Percentiles rank a stretch among this genome's conserved stretches.
These are phyloP conservation scores for Yamadazyma kanchanaburiensis DNA, from an alignment of 1,139 yeast species.

Conservation along the genomic window DNA sequence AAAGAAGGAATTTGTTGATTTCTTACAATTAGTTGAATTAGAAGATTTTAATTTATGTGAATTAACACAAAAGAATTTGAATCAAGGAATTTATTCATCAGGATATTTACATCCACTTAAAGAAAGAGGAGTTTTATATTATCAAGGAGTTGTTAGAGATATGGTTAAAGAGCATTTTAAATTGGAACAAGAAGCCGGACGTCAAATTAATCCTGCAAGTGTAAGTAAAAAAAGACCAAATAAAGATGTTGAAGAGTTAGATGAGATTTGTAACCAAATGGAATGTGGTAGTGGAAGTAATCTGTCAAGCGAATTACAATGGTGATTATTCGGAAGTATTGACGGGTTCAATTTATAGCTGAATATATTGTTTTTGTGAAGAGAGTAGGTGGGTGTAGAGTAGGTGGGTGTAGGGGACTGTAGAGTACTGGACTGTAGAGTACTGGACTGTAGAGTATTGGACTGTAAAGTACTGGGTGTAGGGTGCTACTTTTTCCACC, in stretches of 20 bases:
- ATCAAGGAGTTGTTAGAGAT: slow-evolving; percentile 54
- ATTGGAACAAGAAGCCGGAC: slow-evolving; percentile 42
- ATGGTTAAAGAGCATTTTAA: slow-evolving; percentile 55
- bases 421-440: too few relatives aligned
- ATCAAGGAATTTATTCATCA: slow-evolving; percentile 55
- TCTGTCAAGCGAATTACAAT: slow-evolving; percentile 3
- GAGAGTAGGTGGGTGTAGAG: too few relatives aligned
- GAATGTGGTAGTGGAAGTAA: slow-evolving; percentile 2
- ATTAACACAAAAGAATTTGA: slow-evolving; percentile 56
- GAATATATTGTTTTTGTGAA: not conserved
- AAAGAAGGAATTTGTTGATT: slow-evolving; percentile 60
- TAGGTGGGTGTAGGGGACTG: too few relatives aligned
- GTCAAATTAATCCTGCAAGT: slow-evolving; percentile 49
- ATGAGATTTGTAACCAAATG: slow-evolving; percentile 34
- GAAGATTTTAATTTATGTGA: slow-evolving; percentile 60
- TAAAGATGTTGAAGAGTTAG: slow-evolving; percentile 46
- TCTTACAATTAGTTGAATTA: slow-evolving; percentile 56
- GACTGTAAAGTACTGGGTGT: too few relatives aligned
- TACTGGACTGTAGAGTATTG: too few relatives aligned
- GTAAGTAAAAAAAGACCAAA: slow-evolving; percentile 36
- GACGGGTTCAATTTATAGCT: not conserved
- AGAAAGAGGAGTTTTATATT: slow-evolving; percentile 56
- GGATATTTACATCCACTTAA: slow-evolving; percentile 58
- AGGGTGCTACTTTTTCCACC: too few relatives aligned
- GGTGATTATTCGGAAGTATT: too few relatives aligned